These are phyloP conservation scores for Scutellaria galericulata DNA, from an alignment of 257 asterid genomes.

Conservation along the genomic window DNA sequence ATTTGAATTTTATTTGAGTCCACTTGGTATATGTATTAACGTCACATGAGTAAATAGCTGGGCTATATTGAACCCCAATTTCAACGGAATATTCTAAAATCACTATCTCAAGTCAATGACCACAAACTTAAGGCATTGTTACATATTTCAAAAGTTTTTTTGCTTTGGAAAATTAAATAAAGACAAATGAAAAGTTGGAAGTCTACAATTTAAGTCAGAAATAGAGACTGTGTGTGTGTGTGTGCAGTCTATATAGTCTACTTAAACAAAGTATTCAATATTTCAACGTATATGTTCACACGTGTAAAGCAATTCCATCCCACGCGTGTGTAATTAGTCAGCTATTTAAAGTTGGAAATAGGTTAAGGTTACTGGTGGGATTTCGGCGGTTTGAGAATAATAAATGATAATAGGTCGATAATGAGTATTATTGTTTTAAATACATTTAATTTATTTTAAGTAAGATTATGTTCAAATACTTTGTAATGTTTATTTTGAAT, in stretches of 20 bases:
- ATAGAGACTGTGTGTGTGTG: not conserved
- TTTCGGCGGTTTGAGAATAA: not conserved
- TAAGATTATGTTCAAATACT: no score
- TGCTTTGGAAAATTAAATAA: conserved; percentile 26
- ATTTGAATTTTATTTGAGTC: not conserved
- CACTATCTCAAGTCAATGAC: conserved; percentile 44
- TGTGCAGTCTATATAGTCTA: no score
- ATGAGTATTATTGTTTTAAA: no score
- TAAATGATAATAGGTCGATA: no score
- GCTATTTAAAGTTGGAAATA: not conserved
- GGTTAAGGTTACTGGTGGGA: no score
- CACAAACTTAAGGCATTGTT: conserved; percentile 34
- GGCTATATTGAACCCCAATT: conserved; percentile 13
- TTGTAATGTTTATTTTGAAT: no score
- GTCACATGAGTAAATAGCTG: not conserved
- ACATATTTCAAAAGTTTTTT: conserved; percentile 13
- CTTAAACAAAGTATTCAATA: no score
- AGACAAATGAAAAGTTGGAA: not conserved
- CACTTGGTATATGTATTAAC: not conserved
- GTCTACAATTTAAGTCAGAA: conserved; percentile 24
- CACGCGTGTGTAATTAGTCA: not conserved
- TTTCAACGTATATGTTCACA: conserved; percentile 3
- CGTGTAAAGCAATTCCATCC: not conserved
- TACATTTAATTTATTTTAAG: no score
- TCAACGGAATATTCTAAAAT: conserved; percentile 32